These are phyloP conservation scores for Gleditsia sinensis DNA, from an alignment of 306 rosid species.

Conservation along the genomic window DNA sequence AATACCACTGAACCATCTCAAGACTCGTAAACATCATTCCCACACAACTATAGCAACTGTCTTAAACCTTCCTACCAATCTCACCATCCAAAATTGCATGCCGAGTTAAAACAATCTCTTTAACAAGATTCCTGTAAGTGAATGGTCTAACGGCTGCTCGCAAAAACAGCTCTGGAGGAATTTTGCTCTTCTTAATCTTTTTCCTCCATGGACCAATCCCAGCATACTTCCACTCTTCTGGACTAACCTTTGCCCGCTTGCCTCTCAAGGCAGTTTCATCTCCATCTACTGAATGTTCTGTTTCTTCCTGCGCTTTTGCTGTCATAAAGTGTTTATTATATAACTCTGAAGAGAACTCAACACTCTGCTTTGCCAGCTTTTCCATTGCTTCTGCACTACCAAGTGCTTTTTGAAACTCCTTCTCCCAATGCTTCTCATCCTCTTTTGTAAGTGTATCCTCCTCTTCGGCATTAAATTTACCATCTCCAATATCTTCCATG, in stretches of 20 bases:
- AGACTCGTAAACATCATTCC: slow-evolving; percentile 2
- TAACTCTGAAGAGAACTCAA: slow-evolving; percentile 29
- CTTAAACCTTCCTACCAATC: slow-evolving; percentile 47
- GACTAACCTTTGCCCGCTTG: slow-evolving; percentile 65
- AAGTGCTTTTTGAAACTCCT: slow-evolving; percentile 56
- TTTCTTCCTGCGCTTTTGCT: slow-evolving; percentile 32
- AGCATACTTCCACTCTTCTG: slow-evolving; percentile 77
- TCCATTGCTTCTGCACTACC: slow-evolving; percentile 76
- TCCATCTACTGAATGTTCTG: slow-evolving; percentile 42
- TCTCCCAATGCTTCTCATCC: slow-evolving; percentile 54
- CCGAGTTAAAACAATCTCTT: slow-evolving; percentile 90
- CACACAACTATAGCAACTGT: slow-evolving; percentile 10
- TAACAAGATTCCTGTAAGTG: slow-evolving; percentile 78
- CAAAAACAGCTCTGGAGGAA: slow-evolving; percentile 84
- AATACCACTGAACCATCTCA: slow-evolving; percentile 27
- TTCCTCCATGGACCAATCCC: slow-evolving; percentile 87
- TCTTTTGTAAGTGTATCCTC: slow-evolving; percentile 40
- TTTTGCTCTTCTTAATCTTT: slow-evolving; percentile 68
- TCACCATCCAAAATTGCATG: slow-evolving; percentile 95
- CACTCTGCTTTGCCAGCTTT: slow-evolving; percentile 51
- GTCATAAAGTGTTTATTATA: slow-evolving; percentile 41
- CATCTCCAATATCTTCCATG: slow-evolving; percentile 49
- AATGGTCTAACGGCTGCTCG: slow-evolving; percentile 78
- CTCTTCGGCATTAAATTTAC: slow-evolving; percentile 31
- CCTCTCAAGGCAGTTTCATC: slow-evolving; percentile 77